phyloP scores from a whole-genome alignment of 257 asterid genomes.

The Fraxinus pennsylvanica region DNA sequence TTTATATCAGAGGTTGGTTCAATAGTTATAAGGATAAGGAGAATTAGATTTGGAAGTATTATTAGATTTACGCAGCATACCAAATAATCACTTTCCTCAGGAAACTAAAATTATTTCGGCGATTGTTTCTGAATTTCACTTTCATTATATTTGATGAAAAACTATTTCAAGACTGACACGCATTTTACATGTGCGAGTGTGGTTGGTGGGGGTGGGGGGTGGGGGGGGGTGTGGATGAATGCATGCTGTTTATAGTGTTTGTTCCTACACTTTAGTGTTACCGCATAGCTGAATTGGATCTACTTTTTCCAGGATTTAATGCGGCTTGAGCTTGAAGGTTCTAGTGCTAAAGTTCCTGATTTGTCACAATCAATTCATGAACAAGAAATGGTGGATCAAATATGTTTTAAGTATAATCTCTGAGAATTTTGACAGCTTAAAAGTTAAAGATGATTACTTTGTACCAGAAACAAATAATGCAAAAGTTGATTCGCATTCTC shows the following conservation, averaged over 20 bases:
- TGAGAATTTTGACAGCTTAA: constrained; percentile 33
- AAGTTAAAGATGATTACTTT: constrained; percentile 31
- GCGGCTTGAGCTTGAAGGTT: constrained; percentile 39
- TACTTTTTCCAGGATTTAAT: constrained; percentile 54
- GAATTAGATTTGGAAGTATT: no score
- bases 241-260: not conserved
- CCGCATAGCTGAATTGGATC: not conserved
- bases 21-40: no score
- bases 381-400: constrained; percentile 32
- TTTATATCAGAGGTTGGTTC: no score
- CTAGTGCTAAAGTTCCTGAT: constrained; percentile 22
- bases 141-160: no score
- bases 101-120: no score
- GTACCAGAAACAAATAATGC: constrained; percentile 20
- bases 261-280: not conserved
- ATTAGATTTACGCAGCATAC: no score
- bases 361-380: constrained; percentile 20
- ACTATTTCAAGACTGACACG: no score
- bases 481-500: constrained; percentile 8
- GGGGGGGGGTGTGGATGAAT: no score
- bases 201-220: no score
- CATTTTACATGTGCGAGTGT: no score
- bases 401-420: constrained; percentile 30
- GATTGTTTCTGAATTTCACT: no score
- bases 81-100: no score